phyloP scores from a whole-genome alignment of 2,329 filamentous ascomycete species.

The Neofusicoccum umdonicola region DNA sequence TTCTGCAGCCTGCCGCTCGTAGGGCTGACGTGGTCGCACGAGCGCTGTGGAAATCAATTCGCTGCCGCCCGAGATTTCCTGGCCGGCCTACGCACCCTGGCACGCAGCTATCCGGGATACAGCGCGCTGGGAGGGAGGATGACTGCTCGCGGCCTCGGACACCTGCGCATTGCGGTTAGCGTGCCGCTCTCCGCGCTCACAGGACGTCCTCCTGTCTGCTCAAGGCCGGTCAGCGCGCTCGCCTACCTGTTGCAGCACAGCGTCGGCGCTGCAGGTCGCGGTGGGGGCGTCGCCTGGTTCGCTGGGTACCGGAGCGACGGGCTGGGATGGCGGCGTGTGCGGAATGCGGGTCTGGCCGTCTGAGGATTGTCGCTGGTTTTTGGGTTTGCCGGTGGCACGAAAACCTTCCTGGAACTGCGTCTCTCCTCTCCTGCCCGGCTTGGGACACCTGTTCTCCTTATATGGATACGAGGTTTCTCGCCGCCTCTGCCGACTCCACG shows the following conservation, averaged over 20 bases:
- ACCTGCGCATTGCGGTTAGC: background rate
- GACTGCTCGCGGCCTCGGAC: background rate
- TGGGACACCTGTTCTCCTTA: background rate
- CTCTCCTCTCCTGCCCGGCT: background rate
- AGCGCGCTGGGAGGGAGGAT: background rate
- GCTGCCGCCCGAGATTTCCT: background rate
- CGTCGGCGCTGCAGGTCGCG: background rate
- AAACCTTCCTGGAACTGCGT: background rate
- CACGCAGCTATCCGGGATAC: background rate
- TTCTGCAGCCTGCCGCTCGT: constrained; percentile 2
- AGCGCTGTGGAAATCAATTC: background rate
- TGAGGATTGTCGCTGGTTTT: background rate
- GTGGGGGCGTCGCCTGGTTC: background rate
- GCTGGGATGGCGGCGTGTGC: constrained; percentile 2
- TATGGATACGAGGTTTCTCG: background rate
- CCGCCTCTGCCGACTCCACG: background rate
- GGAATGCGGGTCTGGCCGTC: constrained; percentile 6
- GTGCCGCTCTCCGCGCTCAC: background rate
- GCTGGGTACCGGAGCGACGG: background rate
- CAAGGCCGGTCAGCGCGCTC: too few species aligned
- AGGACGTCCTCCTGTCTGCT: background rate
- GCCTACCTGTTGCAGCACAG: background rate
- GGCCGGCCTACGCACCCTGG: background rate
- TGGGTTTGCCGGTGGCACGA: background rate
- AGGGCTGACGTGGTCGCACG: constrained; percentile 6